Percentiles rank a stretch among this genome's conserved stretches.
phyloP scores from a whole-genome alignment of 495 filamentous ascomycete genomes.

The Penicillium steckii region DNA sequence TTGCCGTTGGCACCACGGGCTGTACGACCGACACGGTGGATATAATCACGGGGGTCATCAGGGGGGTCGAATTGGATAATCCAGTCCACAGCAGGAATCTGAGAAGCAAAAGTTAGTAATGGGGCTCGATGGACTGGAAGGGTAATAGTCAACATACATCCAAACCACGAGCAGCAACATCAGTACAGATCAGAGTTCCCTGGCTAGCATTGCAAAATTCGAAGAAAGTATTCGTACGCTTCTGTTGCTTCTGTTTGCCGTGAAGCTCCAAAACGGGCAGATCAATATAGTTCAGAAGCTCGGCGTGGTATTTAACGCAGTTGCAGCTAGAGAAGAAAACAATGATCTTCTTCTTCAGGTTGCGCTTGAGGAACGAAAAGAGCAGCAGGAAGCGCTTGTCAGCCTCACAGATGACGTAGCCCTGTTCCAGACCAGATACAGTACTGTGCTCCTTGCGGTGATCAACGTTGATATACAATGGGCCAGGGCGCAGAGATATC shows the following conservation, averaged over 20 bases:
- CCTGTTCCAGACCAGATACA: constrained; percentile 90
- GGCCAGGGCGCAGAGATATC: constrained; percentile 88
- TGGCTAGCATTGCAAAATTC: constrained; percentile 94
- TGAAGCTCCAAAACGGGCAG: constrained; percentile 75
- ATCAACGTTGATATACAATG: constrained; percentile 95
- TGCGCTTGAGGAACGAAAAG: constrained; percentile 93
- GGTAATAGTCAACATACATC: constrained; percentile 57
- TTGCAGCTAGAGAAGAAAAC: constrained; percentile 95
- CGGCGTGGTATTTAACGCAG: constrained; percentile 91
- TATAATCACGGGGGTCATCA: constrained; percentile 89
- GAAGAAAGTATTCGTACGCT: constrained; percentile 96
- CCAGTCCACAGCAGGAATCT: constrained; percentile 92
- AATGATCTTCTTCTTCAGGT: constrained; percentile 91
- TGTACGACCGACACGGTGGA: constrained; percentile 95
- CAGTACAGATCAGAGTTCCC: constrained; percentile 91
- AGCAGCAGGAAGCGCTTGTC: constrained; percentile 92
- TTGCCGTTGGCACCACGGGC: constrained; percentile 82
- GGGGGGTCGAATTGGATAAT: constrained; percentile 95
- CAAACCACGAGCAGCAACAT: constrained; percentile 90
- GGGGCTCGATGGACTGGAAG: background rate
- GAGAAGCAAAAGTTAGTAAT: constrained; percentile 10
- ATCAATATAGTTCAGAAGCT: constrained; percentile 95
- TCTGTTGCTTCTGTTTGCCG: constrained; percentile 97
- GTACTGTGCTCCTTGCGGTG: constrained; percentile 75
- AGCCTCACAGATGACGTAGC: constrained; percentile 88